These are phyloP conservation scores for Prunus yedoensis DNA, from an alignment of 331 rosid genomes.

Conservation along the genomic window DNA sequence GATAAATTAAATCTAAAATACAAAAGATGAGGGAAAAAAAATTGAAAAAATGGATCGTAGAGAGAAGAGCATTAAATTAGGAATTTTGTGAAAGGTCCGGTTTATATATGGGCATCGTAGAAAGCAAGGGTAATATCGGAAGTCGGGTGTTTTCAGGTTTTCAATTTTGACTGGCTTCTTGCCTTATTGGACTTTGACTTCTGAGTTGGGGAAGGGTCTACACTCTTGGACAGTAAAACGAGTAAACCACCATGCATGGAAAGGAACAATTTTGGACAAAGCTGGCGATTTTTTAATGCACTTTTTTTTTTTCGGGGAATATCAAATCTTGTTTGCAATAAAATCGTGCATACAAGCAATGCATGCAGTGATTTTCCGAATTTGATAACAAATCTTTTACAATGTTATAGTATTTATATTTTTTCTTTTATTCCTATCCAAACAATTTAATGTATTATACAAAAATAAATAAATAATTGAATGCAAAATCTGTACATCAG, in stretches of 20 bases:
- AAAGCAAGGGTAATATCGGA: conserved; percentile 4
- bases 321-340: too few relatives aligned
- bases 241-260: background rate
- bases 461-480: too few relatives aligned
- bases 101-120: background rate
- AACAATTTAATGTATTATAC: too few relatives aligned
- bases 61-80: background rate
- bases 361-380: background rate
- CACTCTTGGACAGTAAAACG: background rate
- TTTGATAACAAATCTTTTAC: background rate
- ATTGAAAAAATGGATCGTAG: background rate
- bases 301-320: too few relatives aligned
- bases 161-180: background rate
- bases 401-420: too few relatives aligned
- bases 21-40: background rate
- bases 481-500: too few relatives aligned
- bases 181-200: conserved; percentile 10
- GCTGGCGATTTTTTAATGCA: too few relatives aligned
- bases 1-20: background rate
- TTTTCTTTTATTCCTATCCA: too few relatives aligned
- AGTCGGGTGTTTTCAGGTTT: background rate
- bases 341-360: too few relatives aligned
- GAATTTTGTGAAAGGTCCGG: background rate
- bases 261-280: background rate
- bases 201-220: background rate